A percentile compares a stretch with the other conserved stretches of the same genome.
These are phyloP conservation scores for Hibiscus trionum DNA, from an alignment of 345 rosid species.

Conservation along the genomic window DNA sequence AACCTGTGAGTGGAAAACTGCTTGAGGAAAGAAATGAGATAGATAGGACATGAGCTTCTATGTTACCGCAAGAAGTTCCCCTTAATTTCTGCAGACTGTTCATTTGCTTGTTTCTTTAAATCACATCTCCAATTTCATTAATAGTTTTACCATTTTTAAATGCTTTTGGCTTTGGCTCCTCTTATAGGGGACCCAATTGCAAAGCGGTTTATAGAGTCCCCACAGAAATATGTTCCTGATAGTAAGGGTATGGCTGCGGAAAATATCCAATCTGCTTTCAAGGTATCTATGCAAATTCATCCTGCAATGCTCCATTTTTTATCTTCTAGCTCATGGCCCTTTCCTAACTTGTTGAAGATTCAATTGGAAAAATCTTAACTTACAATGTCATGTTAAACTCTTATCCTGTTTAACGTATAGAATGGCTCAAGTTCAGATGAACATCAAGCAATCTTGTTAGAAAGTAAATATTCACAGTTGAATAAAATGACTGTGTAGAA, in stretches of 20 bases:
- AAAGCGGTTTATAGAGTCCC: constrained; percentile 40
- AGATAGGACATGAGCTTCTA: background rate
- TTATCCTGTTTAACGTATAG: background rate
- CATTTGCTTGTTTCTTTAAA: background rate
- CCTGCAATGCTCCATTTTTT: background rate
- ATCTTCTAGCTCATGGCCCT: background rate
- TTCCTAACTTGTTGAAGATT: constrained; percentile 2
- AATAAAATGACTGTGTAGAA: background rate
- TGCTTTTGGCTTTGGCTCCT: constrained; percentile 8
- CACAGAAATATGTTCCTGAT: constrained; percentile 30
- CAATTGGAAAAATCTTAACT: background rate
- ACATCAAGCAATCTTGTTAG: background rate
- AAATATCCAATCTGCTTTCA: constrained; percentile 23
- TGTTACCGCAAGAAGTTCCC: background rate
- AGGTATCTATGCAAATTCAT: constrained; percentile 30
- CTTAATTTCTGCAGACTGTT: background rate
- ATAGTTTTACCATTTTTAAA: background rate
- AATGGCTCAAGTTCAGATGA: background rate
- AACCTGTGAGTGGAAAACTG: background rate
- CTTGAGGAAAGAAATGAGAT: background rate
- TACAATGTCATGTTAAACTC: background rate
- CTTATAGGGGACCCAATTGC: constrained; percentile 69
- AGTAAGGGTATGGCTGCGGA: constrained; percentile 26
- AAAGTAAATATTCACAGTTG: background rate
- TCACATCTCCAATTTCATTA: background rate